These are phyloP conservation scores for Salix koriyanagi DNA, from an alignment of 345 rosid species.

Conservation along the genomic window DNA sequence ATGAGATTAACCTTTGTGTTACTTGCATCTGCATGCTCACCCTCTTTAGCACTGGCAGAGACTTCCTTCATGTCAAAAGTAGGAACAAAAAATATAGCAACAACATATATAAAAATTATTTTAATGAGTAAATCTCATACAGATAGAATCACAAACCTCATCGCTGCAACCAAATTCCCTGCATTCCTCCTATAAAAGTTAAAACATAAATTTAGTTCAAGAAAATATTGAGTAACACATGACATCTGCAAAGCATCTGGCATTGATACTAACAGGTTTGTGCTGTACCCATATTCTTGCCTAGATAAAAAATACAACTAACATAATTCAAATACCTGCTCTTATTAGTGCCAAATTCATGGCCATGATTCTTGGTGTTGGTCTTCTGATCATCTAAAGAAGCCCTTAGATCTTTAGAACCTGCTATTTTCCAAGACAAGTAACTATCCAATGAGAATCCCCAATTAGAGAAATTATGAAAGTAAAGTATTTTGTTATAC, in stretches of 20 bases:
- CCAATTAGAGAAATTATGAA: not conserved
- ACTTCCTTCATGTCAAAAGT: slow-evolving; percentile 49
- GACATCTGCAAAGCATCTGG: not conserved
- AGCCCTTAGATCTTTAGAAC: slow-evolving; percentile 19
- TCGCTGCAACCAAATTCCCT: slow-evolving; percentile 19
- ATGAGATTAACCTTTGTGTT: slow-evolving; percentile 22
- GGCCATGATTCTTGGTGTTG: slow-evolving; percentile 32
- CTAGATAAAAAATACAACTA: slow-evolving; percentile 10
- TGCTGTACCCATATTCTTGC: not conserved
- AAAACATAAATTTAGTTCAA: not conserved
- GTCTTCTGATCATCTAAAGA: slow-evolving; percentile 28
- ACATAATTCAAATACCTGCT: slow-evolving; percentile 40
- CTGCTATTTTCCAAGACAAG: slow-evolving; percentile 22
- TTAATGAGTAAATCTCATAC: not conserved
- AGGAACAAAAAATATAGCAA: slow-evolving; percentile 12
- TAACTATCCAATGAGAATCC: slow-evolving; percentile 15
- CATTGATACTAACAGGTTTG: not conserved
- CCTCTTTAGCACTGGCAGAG: slow-evolving; percentile 35
- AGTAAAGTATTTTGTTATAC: not conserved
- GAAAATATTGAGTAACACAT: not conserved
- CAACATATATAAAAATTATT: not conserved
- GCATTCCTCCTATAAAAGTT: slow-evolving; percentile 18
- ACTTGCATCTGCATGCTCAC: slow-evolving; percentile 23
- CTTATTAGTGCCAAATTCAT: slow-evolving; percentile 26
- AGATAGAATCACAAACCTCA: slow-evolving; percentile 33